These are phyloP conservation scores for Suhomyces pyralidae DNA, from an alignment of 805 yeast species.

Conservation along the genomic window DNA sequence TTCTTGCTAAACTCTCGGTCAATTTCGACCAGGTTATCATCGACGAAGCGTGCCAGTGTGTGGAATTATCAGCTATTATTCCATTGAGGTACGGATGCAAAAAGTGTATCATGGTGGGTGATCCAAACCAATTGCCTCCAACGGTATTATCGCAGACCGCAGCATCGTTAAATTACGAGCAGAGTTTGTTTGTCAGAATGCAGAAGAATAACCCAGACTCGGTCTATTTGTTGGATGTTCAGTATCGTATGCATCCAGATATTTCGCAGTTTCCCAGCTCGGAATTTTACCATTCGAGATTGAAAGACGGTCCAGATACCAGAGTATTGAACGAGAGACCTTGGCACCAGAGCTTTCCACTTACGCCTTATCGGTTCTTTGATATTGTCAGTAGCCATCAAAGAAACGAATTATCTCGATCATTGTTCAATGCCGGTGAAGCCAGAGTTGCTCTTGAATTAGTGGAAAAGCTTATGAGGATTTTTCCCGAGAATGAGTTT, in stretches of 20 bases:
- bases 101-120: slow-evolving; percentile 95
- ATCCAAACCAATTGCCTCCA: slow-evolving; percentile 97
- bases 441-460: slow-evolving; percentile 71
- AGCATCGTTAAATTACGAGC: slow-evolving; percentile 75
- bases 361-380: slow-evolving; percentile 78
- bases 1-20: slow-evolving; percentile 69
- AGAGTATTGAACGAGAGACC: slow-evolving; percentile 52
- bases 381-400: slow-evolving; percentile 63
- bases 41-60: slow-evolving; percentile 98
- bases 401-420: slow-evolving; percentile 61
- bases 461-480: slow-evolving; percentile 46
- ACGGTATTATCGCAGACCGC: slow-evolving; percentile 92
- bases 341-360: slow-evolving; percentile 64
- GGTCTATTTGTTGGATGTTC: slow-evolving; percentile 78
- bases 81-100: slow-evolving; percentile 90
- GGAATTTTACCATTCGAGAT: slow-evolving; percentile 71
- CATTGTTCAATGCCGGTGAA: slow-evolving; percentile 69
- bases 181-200: slow-evolving; percentile 92
- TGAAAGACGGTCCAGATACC: slow-evolving; percentile 81
- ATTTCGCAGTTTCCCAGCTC: slow-evolving; percentile 84
- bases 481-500: slow-evolving; percentile 52
- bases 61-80: slow-evolving; percentile 85
- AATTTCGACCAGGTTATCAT: slow-evolving; percentile 86
- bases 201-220: slow-evolving; percentile 59
- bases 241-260: slow-evolving; percentile 93